A percentile compares a stretch with the other conserved stretches of the same genome.
phyloP scores from a whole-genome alignment of 768 basidiomycete species.

The Mycena rosella region DNA sequence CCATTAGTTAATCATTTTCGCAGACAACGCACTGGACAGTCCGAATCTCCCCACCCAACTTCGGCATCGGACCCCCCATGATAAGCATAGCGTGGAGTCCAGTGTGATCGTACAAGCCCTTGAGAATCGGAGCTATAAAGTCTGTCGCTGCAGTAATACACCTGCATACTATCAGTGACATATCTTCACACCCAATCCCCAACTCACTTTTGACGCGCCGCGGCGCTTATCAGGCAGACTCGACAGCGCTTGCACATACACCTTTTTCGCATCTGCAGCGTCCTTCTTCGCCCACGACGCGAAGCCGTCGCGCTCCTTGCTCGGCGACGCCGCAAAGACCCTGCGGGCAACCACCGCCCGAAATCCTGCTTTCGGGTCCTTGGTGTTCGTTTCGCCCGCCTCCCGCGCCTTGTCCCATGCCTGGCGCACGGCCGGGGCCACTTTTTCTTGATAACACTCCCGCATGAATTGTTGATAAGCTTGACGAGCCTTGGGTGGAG shows the following conservation, averaged over 20 bases:
- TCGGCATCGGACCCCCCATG: background rate
- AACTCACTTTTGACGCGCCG: background rate
- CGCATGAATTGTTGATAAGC: constrained; percentile 12
- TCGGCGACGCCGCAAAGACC: background rate
- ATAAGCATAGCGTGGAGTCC: background rate
- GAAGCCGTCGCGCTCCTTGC: background rate
- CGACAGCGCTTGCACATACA: background rate
- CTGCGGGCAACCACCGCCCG: background rate
- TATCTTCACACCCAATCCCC: no score
- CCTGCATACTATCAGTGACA: background rate
- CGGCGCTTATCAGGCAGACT: background rate
- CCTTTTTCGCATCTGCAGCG: background rate
- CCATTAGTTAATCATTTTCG: background rate
- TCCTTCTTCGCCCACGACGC: background rate
- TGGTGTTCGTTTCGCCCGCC: background rate
- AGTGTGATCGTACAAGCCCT: background rate
- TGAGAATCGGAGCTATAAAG: background rate
- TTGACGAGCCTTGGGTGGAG: background rate
- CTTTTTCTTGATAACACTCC: background rate
- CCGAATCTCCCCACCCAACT: background rate
- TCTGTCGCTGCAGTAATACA: background rate
- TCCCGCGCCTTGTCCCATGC: background rate
- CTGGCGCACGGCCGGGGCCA: background rate
- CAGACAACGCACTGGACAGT: background rate
- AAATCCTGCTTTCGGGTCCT: background rate